Conservation (phyloP, 768 basidiomycete species). For the Termitomyces sp. region DNA sequence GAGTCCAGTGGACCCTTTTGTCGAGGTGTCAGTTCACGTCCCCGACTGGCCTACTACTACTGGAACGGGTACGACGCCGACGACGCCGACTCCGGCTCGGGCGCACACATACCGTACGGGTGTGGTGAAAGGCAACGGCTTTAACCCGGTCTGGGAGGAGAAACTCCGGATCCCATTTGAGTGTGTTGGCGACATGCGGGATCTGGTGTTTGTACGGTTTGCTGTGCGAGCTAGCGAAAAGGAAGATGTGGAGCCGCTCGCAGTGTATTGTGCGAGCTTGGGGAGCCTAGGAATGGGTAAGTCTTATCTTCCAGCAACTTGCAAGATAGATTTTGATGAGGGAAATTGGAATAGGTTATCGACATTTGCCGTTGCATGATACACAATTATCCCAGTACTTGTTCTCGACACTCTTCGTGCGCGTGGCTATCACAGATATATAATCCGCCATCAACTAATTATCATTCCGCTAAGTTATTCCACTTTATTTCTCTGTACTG, state of each 20-base stretch:
- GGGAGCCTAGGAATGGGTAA: slow-evolving; percentile 72
- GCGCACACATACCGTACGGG: slow-evolving; percentile 53
- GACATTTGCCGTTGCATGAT: slow-evolving; percentile 93
- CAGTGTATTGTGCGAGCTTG: slow-evolving; percentile 70
- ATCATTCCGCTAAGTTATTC: not conserved
- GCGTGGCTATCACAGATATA: slow-evolving; percentile 40
- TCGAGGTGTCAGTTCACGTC: slow-evolving; percentile 64
- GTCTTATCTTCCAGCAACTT: slow-evolving; percentile 10
- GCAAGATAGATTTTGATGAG: not conserved
- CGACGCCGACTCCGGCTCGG: slow-evolving; percentile 22
- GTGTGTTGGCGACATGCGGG: slow-evolving; percentile 71
- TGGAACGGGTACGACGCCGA: slow-evolving; percentile 6
- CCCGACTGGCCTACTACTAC: slow-evolving; percentile 60
- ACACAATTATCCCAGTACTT: slow-evolving; percentile 82
- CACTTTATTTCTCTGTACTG: not conserved
- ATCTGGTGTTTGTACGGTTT: slow-evolving; percentile 83
- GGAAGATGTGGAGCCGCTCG: slow-evolving; percentile 62
- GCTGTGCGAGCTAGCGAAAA: slow-evolving; percentile 63
- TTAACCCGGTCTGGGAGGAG: slow-evolving; percentile 90
- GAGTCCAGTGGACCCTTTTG: slow-evolving; percentile 58
- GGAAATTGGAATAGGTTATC: slow-evolving; percentile 57
- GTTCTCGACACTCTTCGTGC: slow-evolving; percentile 90
- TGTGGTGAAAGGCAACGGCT: slow-evolving; percentile 84
- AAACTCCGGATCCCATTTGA: slow-evolving; percentile 66
- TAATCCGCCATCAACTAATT: not conserved